Conservation (phyloP, 2,329 filamentous ascomycete species). For the Phoma sp. region DNA sequence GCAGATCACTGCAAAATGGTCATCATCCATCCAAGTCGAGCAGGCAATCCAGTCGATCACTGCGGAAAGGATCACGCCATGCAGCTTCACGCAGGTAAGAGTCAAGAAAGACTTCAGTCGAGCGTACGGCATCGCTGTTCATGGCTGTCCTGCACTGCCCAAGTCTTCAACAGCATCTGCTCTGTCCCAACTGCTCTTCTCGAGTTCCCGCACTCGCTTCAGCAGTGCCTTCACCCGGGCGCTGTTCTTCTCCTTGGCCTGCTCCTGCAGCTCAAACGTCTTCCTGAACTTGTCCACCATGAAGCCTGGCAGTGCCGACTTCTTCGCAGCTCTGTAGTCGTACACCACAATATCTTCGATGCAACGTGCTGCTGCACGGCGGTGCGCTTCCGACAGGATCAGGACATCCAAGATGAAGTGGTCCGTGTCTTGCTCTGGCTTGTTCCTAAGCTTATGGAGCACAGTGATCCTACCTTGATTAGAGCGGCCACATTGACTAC, state of each 20-base stretch:
- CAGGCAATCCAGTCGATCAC: conserved; percentile 21
- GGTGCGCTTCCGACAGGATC: conserved; percentile 77
- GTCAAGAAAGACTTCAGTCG: neutral
- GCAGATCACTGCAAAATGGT: conserved; percentile 36
- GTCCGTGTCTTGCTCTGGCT: conserved; percentile 58
- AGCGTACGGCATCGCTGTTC: neutral
- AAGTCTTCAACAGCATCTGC: conserved; percentile 74
- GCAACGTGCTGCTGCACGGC: conserved; percentile 74
- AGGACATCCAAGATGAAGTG: conserved; percentile 67
- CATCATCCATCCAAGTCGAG: conserved; percentile 12
- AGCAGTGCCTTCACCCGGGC: conserved; percentile 61
- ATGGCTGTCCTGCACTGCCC: conserved; percentile 35
- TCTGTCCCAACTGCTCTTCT: conserved; percentile 76
- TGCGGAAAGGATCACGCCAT: conserved; percentile 26
- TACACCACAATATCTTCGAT: conserved; percentile 82
- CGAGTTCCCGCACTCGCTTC: conserved; percentile 61
- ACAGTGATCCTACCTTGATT: conserved; percentile 66
- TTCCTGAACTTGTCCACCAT: conserved; percentile 66
- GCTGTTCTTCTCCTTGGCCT: conserved; percentile 61
- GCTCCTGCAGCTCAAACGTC: conserved; percentile 68
- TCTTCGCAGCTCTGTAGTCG: conserved; percentile 68
- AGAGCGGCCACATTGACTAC: neutral
- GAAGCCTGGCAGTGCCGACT: conserved; percentile 64
- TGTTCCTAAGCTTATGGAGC: conserved; percentile 74
- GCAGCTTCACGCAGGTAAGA: neutral